Conservation (phyloP, 192 early-diverging fungal genomes). For the Spinellus fusiger region DNA sequence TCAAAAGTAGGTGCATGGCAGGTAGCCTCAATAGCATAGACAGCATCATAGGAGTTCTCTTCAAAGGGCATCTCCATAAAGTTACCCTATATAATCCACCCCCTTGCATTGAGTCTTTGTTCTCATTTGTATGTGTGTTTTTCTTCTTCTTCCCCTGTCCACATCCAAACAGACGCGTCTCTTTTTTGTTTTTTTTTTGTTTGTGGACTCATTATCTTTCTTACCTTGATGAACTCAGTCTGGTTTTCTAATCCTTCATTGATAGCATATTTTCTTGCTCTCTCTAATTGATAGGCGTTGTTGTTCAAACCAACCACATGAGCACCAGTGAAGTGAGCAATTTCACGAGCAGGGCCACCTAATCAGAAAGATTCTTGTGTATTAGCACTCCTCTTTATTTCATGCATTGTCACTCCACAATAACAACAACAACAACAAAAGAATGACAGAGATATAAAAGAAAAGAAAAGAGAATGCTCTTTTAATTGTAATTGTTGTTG, state of each 20-base stretch:
- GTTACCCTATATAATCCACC: slow-evolving; percentile 54
- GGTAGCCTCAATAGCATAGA: slow-evolving; percentile 95
- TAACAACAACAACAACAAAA: no score
- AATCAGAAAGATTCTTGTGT: no score
- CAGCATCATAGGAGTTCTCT: slow-evolving; percentile 75
- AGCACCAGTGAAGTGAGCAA: slow-evolving; percentile 83
- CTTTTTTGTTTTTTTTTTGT: background rate
- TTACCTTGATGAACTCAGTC: slow-evolving; percentile 45
- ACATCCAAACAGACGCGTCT: background rate
- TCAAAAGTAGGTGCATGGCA: slow-evolving; percentile 83
- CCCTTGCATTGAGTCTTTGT: background rate
- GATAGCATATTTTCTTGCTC: slow-evolving; percentile 67
- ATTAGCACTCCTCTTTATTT: background rate
- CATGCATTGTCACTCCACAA: background rate
- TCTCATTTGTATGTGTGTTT: background rate
- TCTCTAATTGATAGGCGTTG: slow-evolving; percentile 89
- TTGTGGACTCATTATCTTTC: no score
- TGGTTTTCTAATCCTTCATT: slow-evolving; percentile 56
- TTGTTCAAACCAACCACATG: slow-evolving; percentile 93
- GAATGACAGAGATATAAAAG: no score
- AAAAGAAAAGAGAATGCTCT: no score
- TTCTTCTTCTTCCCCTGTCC: background rate
- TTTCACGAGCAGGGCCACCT: slow-evolving; percentile 92
- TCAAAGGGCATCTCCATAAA: slow-evolving; percentile 88
- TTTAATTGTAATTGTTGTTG: no score